phyloP scores from a whole-genome alignment of 2,329 filamentous ascomycete genomes.

The Aspergillus brasiliensis region DNA sequence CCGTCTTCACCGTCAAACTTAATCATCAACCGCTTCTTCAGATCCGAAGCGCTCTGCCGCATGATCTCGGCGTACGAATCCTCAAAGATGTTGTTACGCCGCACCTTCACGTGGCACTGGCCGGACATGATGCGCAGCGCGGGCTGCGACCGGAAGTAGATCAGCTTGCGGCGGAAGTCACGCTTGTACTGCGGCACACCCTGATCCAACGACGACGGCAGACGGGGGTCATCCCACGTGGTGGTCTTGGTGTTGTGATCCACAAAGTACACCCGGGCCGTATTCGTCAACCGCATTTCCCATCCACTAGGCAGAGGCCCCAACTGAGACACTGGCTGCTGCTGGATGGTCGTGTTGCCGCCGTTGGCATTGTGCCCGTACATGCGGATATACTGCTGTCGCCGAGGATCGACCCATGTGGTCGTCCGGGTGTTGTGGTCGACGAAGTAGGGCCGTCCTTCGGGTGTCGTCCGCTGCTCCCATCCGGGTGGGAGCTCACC shows the following conservation, averaged over 20 bases:
- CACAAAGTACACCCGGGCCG: slow-evolving; percentile 95
- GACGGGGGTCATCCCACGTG: slow-evolving; percentile 94
- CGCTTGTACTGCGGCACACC: slow-evolving; percentile 99
- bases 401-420: slow-evolving; percentile 95
- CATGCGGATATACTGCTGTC: slow-evolving; percentile 98
- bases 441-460: slow-evolving; percentile 94
- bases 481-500: slow-evolving; percentile 93
- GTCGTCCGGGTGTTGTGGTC: slow-evolving; percentile 98
- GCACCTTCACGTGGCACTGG: slow-evolving; percentile 97
- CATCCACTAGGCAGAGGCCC: slow-evolving; percentile 94
- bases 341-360: slow-evolving; percentile 84
- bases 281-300: slow-evolving; percentile 99
- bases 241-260: slow-evolving; percentile 99
- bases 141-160: slow-evolving; percentile 98
- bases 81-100: slow-evolving; percentile 95
- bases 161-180: slow-evolving; percentile 95
- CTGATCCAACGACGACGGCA: slow-evolving; percentile 94
- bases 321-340: slow-evolving; percentile 95
- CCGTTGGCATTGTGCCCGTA: slow-evolving; percentile 81
- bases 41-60: slow-evolving; percentile 87
- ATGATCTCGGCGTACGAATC: slow-evolving; percentile 99
- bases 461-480: slow-evolving; percentile 94
- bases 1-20: slow-evolving; percentile 99
- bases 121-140: slow-evolving; percentile 93
- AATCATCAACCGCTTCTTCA: slow-evolving; percentile 99